Percentiles rank a stretch among this genome's conserved stretches.
These are phyloP conservation scores for Trypanosoma platydactyli DNA, from an alignment of 208 protist species.

Conservation along the genomic window DNA sequence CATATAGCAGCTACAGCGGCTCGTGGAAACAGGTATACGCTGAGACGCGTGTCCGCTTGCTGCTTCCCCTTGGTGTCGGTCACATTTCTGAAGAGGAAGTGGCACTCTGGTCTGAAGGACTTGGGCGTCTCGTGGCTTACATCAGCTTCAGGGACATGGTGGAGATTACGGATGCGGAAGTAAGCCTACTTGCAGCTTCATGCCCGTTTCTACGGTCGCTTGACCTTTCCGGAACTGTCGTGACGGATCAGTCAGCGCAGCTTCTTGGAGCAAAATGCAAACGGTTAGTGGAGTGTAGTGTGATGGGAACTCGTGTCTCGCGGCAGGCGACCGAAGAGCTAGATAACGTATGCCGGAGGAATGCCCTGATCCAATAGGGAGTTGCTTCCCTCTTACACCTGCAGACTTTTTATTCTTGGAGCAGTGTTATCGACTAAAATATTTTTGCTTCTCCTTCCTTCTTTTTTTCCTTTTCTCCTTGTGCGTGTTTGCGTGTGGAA, in stretches of 20 bases:
- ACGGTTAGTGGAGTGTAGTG: constrained; percentile 28
- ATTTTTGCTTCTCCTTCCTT: constrained; percentile 22
- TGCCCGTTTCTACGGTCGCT: constrained; percentile 33
- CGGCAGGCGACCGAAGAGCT: constrained; percentile 1
- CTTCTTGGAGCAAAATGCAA: constrained; percentile 13
- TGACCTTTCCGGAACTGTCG: constrained; percentile 29
- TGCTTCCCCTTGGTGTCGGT: constrained; percentile 18
- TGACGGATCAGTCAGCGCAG: constrained; percentile 18
- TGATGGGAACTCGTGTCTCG: constrained; percentile 23
- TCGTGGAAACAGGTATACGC: constrained; percentile 35
- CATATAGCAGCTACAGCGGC: constrained; percentile 22
- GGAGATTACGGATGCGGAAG: constrained; percentile 28
- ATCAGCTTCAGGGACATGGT: constrained; percentile 22
- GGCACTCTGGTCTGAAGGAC: constrained; percentile 27
- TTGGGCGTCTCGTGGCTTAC: constrained; percentile 32
- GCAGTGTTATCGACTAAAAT: background rate
- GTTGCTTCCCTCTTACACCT: background rate
- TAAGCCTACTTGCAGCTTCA: constrained; percentile 12
- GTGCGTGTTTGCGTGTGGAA: background rate
- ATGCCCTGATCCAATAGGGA: constrained; percentile 3
- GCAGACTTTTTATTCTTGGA: background rate
- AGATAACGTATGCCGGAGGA: constrained; percentile 11
- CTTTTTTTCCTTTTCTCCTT: constrained; percentile 21
- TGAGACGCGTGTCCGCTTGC: constrained; percentile 31
- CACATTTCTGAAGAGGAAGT: constrained; percentile 20